Evolutionary conservation across 177 flowering plant genomes (phyloP).

Genomic region (Vitis hybrid): DNA sequence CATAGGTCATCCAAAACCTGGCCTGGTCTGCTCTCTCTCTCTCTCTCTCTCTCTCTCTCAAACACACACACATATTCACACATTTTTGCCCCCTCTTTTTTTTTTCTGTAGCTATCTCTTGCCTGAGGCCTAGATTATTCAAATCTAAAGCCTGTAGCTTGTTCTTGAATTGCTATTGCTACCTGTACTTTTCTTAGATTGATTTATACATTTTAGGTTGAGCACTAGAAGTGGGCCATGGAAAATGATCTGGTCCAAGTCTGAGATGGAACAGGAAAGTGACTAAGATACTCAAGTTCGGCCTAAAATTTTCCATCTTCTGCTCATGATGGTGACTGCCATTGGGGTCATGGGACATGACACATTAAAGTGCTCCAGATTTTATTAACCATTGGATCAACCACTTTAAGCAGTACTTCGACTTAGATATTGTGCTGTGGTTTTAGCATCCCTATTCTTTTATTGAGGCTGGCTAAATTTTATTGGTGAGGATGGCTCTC

Average conservation of each 20-base stretch:
- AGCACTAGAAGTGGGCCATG: constrained; percentile 76
- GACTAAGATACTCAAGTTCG: constrained; percentile 12
- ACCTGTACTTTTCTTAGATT: neutral
- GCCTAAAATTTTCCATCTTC: neutral
- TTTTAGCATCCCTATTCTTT: neutral
- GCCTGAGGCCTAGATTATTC: no score
- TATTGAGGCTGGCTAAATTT: neutral
- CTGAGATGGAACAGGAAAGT: constrained; percentile 29
- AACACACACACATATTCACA: no score
- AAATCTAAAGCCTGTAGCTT: no score
- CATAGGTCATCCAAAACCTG: no score
- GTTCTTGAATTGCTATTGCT: neutral
- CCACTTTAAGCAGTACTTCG: neutral
- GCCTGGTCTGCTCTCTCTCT: no score
- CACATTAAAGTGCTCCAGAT: neutral
- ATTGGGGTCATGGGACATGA: neutral
- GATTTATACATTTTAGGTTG: constrained; percentile 41
- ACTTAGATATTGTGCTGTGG: no score
- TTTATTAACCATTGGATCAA: neutral
- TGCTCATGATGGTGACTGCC: neutral
- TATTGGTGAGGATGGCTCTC: neutral
- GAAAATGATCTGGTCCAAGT: constrained; percentile 46
- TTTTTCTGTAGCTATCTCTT: neutral
- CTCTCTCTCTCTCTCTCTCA: no score
- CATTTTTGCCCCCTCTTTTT: no score